These are phyloP conservation scores for Thymus mandschuricus DNA, from an alignment of 257 asterid genomes.

Conservation along the genomic window DNA sequence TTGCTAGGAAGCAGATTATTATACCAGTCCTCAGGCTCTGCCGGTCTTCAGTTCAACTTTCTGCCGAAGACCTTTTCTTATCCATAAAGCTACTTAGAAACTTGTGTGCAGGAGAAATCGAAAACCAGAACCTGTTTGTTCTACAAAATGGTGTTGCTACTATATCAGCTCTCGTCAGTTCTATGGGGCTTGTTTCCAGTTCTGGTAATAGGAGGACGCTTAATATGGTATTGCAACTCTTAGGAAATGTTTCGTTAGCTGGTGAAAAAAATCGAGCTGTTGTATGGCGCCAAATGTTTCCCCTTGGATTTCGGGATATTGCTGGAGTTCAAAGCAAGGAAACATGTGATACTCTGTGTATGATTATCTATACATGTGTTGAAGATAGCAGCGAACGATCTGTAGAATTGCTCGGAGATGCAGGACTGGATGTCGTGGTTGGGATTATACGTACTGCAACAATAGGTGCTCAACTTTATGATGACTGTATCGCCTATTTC, in stretches of 20 bases:
- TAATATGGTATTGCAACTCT: constrained; percentile 64
- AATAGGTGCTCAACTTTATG: constrained; percentile 42
- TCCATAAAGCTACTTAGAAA: constrained; percentile 77
- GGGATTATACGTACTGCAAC: constrained; percentile 62
- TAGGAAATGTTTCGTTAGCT: constrained; percentile 80
- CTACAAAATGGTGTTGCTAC: constrained; percentile 56
- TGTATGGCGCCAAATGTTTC: constrained; percentile 68
- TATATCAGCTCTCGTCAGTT: constrained; percentile 45
- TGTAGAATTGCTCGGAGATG: constrained; percentile 49
- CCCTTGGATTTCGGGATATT: constrained; percentile 53
- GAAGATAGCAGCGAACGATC: constrained; percentile 41
- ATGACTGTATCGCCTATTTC: background rate
- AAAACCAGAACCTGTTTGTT: constrained; percentile 70
- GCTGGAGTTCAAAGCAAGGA: constrained; percentile 58
- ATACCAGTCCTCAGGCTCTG: constrained; percentile 55
- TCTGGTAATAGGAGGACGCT: constrained; percentile 43
- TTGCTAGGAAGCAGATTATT: constrained; percentile 52
- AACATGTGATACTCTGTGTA: constrained; percentile 79
- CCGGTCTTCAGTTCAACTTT: constrained; percentile 42
- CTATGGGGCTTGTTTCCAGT: constrained; percentile 41
- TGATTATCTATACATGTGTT: constrained; percentile 70
- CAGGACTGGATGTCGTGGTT: constrained; percentile 47
- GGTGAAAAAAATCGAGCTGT: constrained; percentile 60
- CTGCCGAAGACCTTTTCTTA: constrained; percentile 48
- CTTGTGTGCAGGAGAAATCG: constrained; percentile 80